Conservation (phyloP, 441 rosid genomes). For the Rhodomyrtus psidioides region DNA sequence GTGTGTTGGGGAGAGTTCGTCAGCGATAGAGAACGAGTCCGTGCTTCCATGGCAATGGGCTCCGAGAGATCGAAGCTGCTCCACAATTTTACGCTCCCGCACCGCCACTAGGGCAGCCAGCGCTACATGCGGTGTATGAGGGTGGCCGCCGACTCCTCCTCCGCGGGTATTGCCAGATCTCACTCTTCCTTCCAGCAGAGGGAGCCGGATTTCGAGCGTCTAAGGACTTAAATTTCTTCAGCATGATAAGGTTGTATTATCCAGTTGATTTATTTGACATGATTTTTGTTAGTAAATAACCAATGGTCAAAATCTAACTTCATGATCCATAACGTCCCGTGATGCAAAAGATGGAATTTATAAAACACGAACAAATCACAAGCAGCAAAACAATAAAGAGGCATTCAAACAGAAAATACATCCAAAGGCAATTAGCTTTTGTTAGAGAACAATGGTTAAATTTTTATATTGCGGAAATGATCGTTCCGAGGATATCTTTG, state of each 20-base stretch:
- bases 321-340: too few relatives aligned
- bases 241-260: background rate
- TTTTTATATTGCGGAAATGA: too few relatives aligned
- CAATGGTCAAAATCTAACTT: background rate
- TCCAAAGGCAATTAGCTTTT: too few relatives aligned
- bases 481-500: too few relatives aligned
- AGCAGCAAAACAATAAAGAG: too few relatives aligned
- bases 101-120: constrained; percentile 79
- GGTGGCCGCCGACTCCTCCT: background rate
- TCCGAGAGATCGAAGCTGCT: constrained; percentile 63
- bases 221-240: background rate
- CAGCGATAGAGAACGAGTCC: constrained; percentile 3
- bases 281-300: background rate
- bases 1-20: constrained; percentile 21
- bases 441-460: too few relatives aligned
- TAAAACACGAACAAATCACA: too few relatives aligned
- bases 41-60: constrained; percentile 30
- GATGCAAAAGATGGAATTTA: too few relatives aligned
- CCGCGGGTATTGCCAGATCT: background rate
- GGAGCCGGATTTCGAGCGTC: background rate
- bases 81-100: constrained; percentile 73
- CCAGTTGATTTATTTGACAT: background rate
- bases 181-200: background rate
- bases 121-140: constrained; percentile 58
- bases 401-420: too few relatives aligned